phyloP scores from a whole-genome alignment of 331 rosid genomes.

The Acacia pycnantha region DNA sequence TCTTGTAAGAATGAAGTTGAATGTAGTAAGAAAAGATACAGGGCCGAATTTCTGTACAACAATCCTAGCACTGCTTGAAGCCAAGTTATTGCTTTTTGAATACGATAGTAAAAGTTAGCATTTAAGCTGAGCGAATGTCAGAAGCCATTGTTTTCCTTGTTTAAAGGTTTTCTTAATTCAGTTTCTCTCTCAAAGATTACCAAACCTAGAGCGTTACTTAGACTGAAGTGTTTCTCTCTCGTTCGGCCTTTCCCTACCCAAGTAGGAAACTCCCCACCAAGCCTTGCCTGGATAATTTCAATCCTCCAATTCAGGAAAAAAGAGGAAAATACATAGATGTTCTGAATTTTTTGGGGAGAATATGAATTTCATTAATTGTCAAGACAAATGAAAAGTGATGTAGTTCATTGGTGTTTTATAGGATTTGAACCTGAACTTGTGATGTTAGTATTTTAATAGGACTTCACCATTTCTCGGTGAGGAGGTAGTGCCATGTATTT shows the following conservation, averaged over 20 bases:
- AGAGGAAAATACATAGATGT: background rate
- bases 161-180: conserved; percentile 31
- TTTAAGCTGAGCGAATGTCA: conserved; percentile 51
- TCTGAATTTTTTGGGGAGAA: background rate
- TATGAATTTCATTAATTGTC: background rate
- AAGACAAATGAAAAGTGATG: background rate
- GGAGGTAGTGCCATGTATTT: background rate
- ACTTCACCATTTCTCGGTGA: background rate
- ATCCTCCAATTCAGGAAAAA: conserved; percentile 35
- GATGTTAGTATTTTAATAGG: background rate
- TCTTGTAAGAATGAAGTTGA: conserved; percentile 32
- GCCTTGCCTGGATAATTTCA: conserved; percentile 11
- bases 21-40: conserved; percentile 40
- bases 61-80: conserved; percentile 36
- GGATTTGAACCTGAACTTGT: background rate
- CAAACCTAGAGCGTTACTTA: conserved; percentile 18
- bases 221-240: conserved; percentile 36
- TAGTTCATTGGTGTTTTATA: background rate
- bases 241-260: conserved; percentile 22
- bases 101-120: conserved; percentile 23
- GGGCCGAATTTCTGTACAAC: conserved; percentile 31
- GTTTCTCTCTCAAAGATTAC: conserved; percentile 14
- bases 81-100: conserved; percentile 37
- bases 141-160: conserved; percentile 59
- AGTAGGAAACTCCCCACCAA: conserved; percentile 11